These are phyloP conservation scores for Kuraishia piskuri DNA, from an alignment of 805 yeast genomes.

Conservation along the genomic window DNA sequence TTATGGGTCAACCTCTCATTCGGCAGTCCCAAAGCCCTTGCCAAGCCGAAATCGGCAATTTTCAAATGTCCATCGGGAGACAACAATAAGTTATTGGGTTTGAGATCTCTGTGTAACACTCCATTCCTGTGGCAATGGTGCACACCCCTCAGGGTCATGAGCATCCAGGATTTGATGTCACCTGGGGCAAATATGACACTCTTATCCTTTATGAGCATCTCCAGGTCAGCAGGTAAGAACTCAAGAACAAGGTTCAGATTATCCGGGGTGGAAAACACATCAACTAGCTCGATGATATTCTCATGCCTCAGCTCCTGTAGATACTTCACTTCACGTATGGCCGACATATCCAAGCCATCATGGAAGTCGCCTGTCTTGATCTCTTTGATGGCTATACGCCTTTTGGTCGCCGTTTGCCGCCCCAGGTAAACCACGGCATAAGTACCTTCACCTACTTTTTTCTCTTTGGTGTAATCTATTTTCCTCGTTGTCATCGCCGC, in stretches of 20 bases:
- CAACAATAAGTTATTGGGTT: conserved; percentile 82
- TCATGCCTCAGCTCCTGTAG: conserved; percentile 71
- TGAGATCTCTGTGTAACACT: conserved; percentile 85
- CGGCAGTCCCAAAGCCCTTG: conserved; percentile 74
- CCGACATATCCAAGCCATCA: conserved; percentile 97
- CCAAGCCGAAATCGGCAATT: conserved; percentile 96
- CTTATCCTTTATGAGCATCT: conserved; percentile 77
- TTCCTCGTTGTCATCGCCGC: neutral
- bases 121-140: conserved; percentile 93
- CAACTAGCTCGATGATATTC: conserved; percentile 81
- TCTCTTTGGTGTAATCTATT: conserved; percentile 38
- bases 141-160: conserved; percentile 91
- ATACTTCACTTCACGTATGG: conserved; percentile 86
- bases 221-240: conserved; percentile 86
- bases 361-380: conserved; percentile 90
- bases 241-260: conserved; percentile 84
- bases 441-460: conserved; percentile 97
- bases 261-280: conserved; percentile 65
- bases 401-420: conserved; percentile 40
- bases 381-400: conserved; percentile 86
- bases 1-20: conserved; percentile 78
- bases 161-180: conserved; percentile 87
- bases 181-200: conserved; percentile 70
- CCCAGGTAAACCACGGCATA: conserved; percentile 95
- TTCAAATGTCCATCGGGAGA: conserved; percentile 85